Base-by-base conservation (phyloP, 306 rosid species). In the Trichosanthes truncata region DNA sequence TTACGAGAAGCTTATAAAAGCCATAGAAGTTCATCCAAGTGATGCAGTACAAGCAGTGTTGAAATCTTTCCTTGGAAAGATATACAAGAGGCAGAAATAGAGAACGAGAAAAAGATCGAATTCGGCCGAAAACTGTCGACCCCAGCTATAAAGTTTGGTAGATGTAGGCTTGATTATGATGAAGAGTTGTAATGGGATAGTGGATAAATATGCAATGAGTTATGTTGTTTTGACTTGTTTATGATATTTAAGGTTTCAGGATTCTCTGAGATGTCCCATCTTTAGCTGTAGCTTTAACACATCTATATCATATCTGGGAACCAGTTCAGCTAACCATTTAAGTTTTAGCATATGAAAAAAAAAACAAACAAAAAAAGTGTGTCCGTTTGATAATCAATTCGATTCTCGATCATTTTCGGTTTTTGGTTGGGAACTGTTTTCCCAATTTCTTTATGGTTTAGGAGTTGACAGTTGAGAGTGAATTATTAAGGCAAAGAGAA, bases 61-160 rank as follows among this genome's bases (percentile, higher is more conserved):
- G 90, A 90, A 91, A 83, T 93, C 96, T 23, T 93, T 96, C 87
- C 84, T 96, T 91, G 92, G 83, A 60, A 93, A 96, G 84, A 93
- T 96, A 60, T 93, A 93, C 93, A 90, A 88, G 91, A 89, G 99
- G 88, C 88, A 87, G 86, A 96, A 95, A 80, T 95, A 89, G 85
- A 43, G 68, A 78, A 35, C 40, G n/a, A 25, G 5, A 45, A 11
- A 25, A 6, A 40, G 20, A 43, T 41, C 4, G n/a, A 69, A 35
- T 11, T 41, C 1, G 56, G 7, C 4, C 5, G 5, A 46, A 11
- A 21, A 68, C 20, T 4, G 52, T 68, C 10, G 9, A 12, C 0
- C 2, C 33, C 35, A 14, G 40, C 1, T 29, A 13, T 5, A 15
- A 21, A 31, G 10, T 2, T 62, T 29, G 52, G 74, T 20, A n/a